These are phyloP conservation scores for Jamesozyma piceae DNA, from an alignment of 805 yeast genomes.

Conservation along the genomic window DNA sequence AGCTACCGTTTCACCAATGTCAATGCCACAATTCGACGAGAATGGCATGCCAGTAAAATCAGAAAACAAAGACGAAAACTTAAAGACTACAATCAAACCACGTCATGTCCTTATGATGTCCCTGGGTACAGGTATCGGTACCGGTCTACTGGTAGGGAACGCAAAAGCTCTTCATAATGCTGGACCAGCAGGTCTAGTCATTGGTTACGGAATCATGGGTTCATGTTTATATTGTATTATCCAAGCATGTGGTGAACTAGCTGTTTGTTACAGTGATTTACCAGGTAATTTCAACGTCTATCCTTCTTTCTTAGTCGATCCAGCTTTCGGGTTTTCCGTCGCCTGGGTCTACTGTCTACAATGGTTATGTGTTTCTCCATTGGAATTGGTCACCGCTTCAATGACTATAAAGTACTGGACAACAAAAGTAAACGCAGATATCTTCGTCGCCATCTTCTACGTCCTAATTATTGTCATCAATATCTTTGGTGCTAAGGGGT, in stretches of 20 bases:
- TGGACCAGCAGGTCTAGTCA: constrained; percentile 55
- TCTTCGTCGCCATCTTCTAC: constrained; percentile 50
- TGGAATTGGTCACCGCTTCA: constrained; percentile 57
- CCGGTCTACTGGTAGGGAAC: constrained; percentile 64
- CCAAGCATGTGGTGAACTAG: constrained; percentile 57
- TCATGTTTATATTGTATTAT: constrained; percentile 52
- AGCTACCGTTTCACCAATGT: constrained; percentile 2
- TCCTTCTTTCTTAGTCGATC: constrained; percentile 54
- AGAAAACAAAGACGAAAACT: constrained; percentile 11
- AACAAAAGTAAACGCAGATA: constrained; percentile 40
- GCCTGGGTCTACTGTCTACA: constrained; percentile 65
- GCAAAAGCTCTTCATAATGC: constrained; percentile 49
- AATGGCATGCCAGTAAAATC: constrained; percentile 1
- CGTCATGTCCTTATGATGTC: constrained; percentile 70
- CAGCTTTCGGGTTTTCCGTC: constrained; percentile 61
- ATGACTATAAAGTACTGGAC: constrained; percentile 49
- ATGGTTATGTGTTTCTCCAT: constrained; percentile 55
- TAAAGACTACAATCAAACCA: constrained; percentile 28
- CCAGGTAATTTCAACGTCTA: constrained; percentile 56
- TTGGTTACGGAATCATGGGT: constrained; percentile 54
- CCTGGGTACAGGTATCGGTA: constrained; percentile 67
- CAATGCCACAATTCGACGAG: constrained; percentile 2
- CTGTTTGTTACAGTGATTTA: constrained; percentile 52
- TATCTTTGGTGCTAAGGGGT: constrained; percentile 47
- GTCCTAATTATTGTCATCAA: constrained; percentile 41